Percentiles rank a stretch among this genome's conserved stretches.
These are phyloP conservation scores for Suhomyces panamericanus DNA, from an alignment of 1,139 yeast genomes.

Conservation along the genomic window DNA sequence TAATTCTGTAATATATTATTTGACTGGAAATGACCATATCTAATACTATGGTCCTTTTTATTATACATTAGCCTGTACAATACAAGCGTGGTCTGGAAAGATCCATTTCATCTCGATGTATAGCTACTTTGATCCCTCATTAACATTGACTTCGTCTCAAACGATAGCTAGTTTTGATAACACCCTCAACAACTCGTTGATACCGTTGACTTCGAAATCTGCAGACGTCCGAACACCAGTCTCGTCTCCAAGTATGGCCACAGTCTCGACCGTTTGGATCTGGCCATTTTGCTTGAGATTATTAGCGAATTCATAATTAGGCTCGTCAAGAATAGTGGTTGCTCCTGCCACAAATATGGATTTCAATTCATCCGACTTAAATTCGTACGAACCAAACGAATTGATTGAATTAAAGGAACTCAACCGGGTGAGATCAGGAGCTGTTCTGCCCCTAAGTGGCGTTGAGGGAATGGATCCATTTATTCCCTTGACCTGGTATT, in stretches of 20 bases:
- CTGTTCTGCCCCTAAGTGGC: slow-evolving; percentile 8
- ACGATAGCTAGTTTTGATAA: slow-evolving; percentile 27
- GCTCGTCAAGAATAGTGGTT: slow-evolving; percentile 68
- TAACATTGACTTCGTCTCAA: too few relatives aligned
- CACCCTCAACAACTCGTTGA: slow-evolving; percentile 68
- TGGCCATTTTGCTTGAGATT: slow-evolving; percentile 35
- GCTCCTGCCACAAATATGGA: slow-evolving; percentile 66
- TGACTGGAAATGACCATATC: too few relatives aligned
- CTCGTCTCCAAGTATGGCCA: slow-evolving; percentile 50
- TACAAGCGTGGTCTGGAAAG: too few relatives aligned
- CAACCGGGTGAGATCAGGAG: not conserved
- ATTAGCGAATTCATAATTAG: slow-evolving; percentile 62
- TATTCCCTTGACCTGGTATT: slow-evolving; percentile 24
- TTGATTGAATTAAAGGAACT: not conserved
- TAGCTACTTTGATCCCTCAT: too few relatives aligned
- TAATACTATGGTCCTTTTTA: not conserved
- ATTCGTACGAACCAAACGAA: not conserved
- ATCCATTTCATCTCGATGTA: too few relatives aligned
- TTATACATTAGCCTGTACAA: too few relatives aligned
- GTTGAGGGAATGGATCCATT: slow-evolving; percentile 16
- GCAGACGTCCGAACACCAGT: slow-evolving; percentile 58
- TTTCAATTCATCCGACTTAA: slow-evolving; percentile 21
- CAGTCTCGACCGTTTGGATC: slow-evolving; percentile 52
- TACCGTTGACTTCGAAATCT: slow-evolving; percentile 68
- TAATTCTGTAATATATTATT: not conserved